Base-by-base conservation (phyloP, 2,329 filamentous ascomycete genomes). In the Aschersonia sp. region DNA sequence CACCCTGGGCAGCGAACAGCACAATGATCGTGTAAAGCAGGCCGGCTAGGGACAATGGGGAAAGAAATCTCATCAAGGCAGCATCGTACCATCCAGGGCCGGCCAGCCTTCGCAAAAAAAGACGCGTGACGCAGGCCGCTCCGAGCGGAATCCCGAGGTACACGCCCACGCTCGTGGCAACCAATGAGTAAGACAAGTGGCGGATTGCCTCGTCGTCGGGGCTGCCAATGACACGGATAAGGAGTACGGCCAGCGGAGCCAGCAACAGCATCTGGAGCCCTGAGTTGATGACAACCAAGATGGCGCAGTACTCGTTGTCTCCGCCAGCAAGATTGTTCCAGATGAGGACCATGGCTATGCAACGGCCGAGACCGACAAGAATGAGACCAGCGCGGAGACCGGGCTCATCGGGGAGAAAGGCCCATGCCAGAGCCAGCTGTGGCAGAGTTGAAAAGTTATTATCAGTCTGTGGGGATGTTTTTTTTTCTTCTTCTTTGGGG, bases 11-110 rank as follows among this genome's bases (percentile, higher is more conserved):
- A 0, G 85, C 87, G 60, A 95, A 94, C 2, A 95, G 72, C 1
- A 94, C 80, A 6, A 92, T 63, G 55, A 95, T 92, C 1, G 87
- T 94, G 68, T 89, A 94, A 1, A 95, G 68, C 5, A 96, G 72
- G 0, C 87, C 88, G 53, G 94, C 77, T 2, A 95, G 72, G 0
- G 85, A 90, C 72, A 78, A 83, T 0, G 87, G 88, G 0, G 79
- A 75, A 3, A 79, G 69, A 59, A 75, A 80, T 35, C 73, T 76
- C n/a, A 94, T 60, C 60, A 94, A 92, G 4, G 75, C 69, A 3
- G 68, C 60, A 39, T 86, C 72, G 59, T 88, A 94, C 70, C 76
- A 82, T 1, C 66, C 63, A 1, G 71, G 62, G 4, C 79, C 76
- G 4, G 74, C 60, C 1, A 80, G 42, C 0, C 58, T 63, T 3